Percentiles rank a stretch among this genome's conserved stretches.
Evolutionary conservation across 1,139 yeast genomes (phyloP).

Genomic region (Blastobotrys buckinghamii): DNA sequence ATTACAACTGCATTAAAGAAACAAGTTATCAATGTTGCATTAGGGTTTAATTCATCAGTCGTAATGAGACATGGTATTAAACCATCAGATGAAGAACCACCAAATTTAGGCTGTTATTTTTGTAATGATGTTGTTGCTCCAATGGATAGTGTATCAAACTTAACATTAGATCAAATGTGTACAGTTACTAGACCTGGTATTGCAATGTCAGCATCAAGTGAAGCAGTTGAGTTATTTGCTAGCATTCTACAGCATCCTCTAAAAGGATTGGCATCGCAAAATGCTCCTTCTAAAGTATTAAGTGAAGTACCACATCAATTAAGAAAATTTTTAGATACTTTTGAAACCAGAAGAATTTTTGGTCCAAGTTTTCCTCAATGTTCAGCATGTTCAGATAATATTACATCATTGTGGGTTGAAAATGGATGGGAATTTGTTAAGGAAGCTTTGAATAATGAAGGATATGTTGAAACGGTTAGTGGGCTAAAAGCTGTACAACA

Average conservation of each 20-base stretch:
- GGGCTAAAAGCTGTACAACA: constrained; percentile 71
- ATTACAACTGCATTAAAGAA: constrained; percentile 62
- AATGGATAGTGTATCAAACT: constrained; percentile 70
- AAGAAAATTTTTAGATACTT: constrained; percentile 71
- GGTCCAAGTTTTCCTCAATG: constrained; percentile 74
- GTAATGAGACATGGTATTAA: constrained; percentile 86
- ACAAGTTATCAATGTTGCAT: constrained; percentile 81
- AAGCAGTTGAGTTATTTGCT: constrained; percentile 79
- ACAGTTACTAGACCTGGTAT: constrained; percentile 97
- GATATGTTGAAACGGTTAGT: constrained; percentile 65
- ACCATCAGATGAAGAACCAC: constrained; percentile 21
- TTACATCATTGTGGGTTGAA: constrained; percentile 44
- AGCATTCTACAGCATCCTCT: constrained; percentile 65
- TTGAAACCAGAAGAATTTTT: constrained; percentile 54
- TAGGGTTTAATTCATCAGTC: constrained; percentile 88
- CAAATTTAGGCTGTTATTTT: constrained; percentile 81
- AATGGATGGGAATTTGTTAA: constrained; percentile 79
- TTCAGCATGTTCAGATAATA: constrained; percentile 71
- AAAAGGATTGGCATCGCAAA: constrained; percentile 43
- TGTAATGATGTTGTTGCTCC: constrained; percentile 97
- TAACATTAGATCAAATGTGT: constrained; percentile 96
- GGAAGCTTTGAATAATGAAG: constrained; percentile 57
- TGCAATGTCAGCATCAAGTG: constrained; percentile 78
- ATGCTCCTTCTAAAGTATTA: constrained; percentile 37
- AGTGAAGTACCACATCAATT: constrained; percentile 86